Percentiles rank a stretch among this genome's conserved stretches.
Conservation (phyloP, 2,329 filamentous ascomycete genomes). For the Parastagonospora avenae region DNA sequence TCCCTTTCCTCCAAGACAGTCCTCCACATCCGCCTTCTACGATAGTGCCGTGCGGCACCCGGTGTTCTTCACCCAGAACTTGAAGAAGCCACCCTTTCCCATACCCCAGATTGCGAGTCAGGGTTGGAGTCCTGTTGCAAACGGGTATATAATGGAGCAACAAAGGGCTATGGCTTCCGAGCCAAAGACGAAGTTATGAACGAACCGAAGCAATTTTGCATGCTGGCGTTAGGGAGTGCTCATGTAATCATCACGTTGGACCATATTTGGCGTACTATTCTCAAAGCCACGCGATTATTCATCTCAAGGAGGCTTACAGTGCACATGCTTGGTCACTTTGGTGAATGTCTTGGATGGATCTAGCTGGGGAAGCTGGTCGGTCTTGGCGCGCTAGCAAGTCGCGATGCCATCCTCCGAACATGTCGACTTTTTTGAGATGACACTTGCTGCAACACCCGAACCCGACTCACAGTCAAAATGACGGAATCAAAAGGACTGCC, state of each 20-base stretch:
- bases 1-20: conserved; percentile 29
- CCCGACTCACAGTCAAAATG: conserved; percentile 14
- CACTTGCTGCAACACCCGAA: not conserved
- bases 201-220: not conserved
- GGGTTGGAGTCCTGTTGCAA: conserved; percentile 51
- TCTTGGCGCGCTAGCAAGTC: not conserved
- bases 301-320: not conserved
- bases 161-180: conserved; percentile 15
- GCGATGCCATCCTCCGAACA: not conserved
- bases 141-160: conserved; percentile 48
- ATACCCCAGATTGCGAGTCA: conserved; percentile 43
- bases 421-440: not conserved
- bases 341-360: no score
- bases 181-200: conserved; percentile 37
- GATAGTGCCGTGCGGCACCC: conserved; percentile 70
- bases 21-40: conserved; percentile 40
- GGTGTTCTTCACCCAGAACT: conserved; percentile 73
- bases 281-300: no score
- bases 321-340: not conserved
- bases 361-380: not conserved
- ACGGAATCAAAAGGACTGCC: conserved; percentile 16
- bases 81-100: conserved; percentile 61
- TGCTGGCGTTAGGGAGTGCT: not conserved
- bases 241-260: no score
- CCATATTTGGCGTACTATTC: no score